These are phyloP conservation scores for Lipomyces mesembrius DNA, from an alignment of 805 yeast species.

Conservation along the genomic window DNA sequence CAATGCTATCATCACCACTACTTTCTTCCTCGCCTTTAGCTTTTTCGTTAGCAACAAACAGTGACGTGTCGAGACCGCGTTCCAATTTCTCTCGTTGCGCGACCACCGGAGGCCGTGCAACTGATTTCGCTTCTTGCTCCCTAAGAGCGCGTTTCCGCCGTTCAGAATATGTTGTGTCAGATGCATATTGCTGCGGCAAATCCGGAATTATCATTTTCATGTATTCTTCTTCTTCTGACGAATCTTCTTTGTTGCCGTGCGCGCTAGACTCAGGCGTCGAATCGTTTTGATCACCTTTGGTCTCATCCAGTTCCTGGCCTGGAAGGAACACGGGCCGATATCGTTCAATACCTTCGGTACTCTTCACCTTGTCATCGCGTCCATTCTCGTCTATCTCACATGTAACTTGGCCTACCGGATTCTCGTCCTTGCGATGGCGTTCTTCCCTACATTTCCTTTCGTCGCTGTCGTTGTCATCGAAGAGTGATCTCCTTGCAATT, in stretches of 20 bases:
- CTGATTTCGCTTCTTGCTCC: slow-evolving; percentile 8
- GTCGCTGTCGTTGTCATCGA: slow-evolving; percentile 1
- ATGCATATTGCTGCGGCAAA: slow-evolving; percentile 1
- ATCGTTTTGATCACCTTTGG: not conserved
- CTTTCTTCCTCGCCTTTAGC: slow-evolving; percentile 38
- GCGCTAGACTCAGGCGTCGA: not conserved
- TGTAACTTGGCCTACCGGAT: not conserved
- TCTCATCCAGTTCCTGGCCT: not conserved
- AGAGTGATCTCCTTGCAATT: not conserved
- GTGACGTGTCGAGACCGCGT: slow-evolving; percentile 20
- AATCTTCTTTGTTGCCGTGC: not conserved
- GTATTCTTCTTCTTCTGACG: slow-evolving; percentile 24
- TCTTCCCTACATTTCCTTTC: not conserved
- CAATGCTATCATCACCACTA: slow-evolving; percentile 10
- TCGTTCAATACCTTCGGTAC: not conserved
- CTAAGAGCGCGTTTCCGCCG: slow-evolving; percentile 10
- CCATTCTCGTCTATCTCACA: not conserved
- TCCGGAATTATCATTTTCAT: slow-evolving; percentile 32
- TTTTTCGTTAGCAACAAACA: slow-evolving; percentile 8
- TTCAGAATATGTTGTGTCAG: slow-evolving; percentile 26
- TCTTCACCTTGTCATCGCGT: not conserved
- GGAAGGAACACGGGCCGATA: slow-evolving; percentile 5
- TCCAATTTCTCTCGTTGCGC: slow-evolving; percentile 25
- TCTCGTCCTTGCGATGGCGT: not conserved
- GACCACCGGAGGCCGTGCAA: slow-evolving; percentile 8